Percentiles rank a stretch among this genome's conserved stretches.
phyloP scores from a whole-genome alignment of 2,329 filamentous ascomycete genomes.

The Xylariaceae sp. region DNA sequence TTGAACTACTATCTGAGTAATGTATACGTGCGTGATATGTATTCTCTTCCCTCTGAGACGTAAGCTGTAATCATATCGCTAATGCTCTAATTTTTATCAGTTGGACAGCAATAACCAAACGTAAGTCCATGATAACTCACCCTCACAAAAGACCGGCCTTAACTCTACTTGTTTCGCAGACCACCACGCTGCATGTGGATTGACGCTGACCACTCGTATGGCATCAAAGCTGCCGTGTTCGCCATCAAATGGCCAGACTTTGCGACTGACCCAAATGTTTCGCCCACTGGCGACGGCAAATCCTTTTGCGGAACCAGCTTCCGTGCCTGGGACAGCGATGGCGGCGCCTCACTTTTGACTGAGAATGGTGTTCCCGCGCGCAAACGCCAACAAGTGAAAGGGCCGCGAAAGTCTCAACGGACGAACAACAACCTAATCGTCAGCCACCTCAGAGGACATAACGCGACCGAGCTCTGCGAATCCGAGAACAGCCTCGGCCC shows the following conservation, averaged over 20 bases:
- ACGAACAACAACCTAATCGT: slow-evolving; percentile 29
- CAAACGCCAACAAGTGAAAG: too few relatives aligned
- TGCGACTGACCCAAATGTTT: not conserved
- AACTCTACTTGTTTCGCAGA: not conserved
- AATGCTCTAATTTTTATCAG: not conserved
- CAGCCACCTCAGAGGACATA: slow-evolving; percentile 34
- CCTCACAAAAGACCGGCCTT: not conserved
- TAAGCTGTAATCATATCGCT: not conserved
- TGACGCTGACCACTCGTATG: slow-evolving; percentile 21
- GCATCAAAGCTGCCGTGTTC: slow-evolving; percentile 11
- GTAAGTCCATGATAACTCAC: not conserved
- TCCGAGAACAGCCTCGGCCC: slow-evolving; percentile 38
- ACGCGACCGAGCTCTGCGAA: slow-evolving; percentile 41
- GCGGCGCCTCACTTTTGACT: not conserved
- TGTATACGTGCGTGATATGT: not conserved
- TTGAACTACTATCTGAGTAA: slow-evolving; percentile 10
- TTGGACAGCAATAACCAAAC: not conserved
- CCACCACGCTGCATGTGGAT: slow-evolving; percentile 20
- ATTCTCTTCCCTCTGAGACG: not conserved
- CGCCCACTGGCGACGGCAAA: not conserved
- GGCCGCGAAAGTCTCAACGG: slow-evolving; percentile 11
- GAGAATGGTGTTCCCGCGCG: not conserved
- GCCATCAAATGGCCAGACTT: slow-evolving; percentile 16
- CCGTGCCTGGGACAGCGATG: slow-evolving; percentile 9
- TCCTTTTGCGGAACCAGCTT: slow-evolving; percentile 8